Conservation (phyloP, 331 rosid species). For the Phaseolus coccineus region DNA sequence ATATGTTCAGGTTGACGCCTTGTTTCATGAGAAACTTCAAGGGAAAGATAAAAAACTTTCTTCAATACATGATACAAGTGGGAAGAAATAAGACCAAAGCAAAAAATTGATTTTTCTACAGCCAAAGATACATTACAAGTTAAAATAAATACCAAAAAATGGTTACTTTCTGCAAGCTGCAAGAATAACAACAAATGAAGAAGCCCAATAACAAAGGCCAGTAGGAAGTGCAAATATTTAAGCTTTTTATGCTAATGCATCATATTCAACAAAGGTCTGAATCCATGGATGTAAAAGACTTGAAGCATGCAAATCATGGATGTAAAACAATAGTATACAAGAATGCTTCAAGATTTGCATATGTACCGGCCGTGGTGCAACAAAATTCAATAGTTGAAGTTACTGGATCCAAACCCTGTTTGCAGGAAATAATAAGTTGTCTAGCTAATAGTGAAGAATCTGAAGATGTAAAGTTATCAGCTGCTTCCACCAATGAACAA, state of each 20-base stretch:
- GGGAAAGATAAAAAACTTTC: neutral
- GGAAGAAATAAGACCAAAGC: slow-evolving; percentile 1
- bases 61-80: neutral
- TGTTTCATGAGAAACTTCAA: slow-evolving; percentile 20
- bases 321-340: slow-evolving; percentile 26
- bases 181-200: slow-evolving; percentile 1
- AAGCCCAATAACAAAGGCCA: neutral
- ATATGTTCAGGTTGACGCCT: slow-evolving; percentile 7
- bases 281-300: slow-evolving; percentile 1
- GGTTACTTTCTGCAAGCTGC: neutral
- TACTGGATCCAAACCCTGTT: slow-evolving; percentile 85
- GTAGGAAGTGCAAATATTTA: slow-evolving; percentile 7
- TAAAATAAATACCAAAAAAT: neutral
- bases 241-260: slow-evolving; percentile 11
- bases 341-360: slow-evolving; percentile 45
- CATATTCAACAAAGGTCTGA: neutral
- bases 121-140: neutral
- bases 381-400: slow-evolving; percentile 81
- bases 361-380: slow-evolving; percentile 90
- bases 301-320: slow-evolving; percentile 16
- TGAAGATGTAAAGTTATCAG: slow-evolving; percentile 12
- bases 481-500: slow-evolving; percentile 19
- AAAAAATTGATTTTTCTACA: neutral
- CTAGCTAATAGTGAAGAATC: slow-evolving; percentile 13
- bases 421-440: slow-evolving; percentile 31